Evolutionary conservation across 78 protist genomes (phyloP).

Genomic region (Emiliania huxleyi): DNA sequence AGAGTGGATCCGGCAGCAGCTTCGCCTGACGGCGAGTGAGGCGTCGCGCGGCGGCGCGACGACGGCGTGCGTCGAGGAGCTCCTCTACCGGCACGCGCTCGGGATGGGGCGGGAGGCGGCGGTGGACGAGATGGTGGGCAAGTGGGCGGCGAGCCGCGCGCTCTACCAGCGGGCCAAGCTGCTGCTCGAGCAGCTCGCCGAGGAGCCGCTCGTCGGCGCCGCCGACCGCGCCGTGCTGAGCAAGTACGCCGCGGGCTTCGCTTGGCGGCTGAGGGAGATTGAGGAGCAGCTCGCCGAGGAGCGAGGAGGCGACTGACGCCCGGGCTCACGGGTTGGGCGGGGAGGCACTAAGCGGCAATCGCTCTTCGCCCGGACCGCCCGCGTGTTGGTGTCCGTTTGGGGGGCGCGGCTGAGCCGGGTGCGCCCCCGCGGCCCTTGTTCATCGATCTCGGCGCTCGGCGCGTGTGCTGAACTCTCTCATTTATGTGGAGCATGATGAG

Average conservation of each 20-base stretch:
- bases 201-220: neutral
- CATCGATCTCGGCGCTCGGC: too few relatives aligned
- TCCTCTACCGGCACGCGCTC: constrained; percentile 7
- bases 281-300: too few relatives aligned
- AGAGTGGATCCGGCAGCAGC: neutral
- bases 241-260: neutral
- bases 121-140: constrained; percentile 12
- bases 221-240: neutral
- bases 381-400: too few relatives aligned
- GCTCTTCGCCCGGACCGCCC: too few relatives aligned
- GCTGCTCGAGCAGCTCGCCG: neutral
- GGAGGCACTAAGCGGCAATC: too few relatives aligned
- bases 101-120: neutral
- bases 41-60: neutral
- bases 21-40: neutral
- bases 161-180: neutral
- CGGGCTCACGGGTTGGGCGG: too few relatives aligned
- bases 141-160: neutral
- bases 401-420: too few relatives aligned
- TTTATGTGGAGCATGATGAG: too few relatives aligned
- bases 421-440: too few relatives aligned
- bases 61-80: neutral
- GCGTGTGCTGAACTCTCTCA: too few relatives aligned
- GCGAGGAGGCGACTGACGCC: too few relatives aligned
- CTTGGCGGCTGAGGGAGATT: neutral